Percentiles rank a stretch among this genome's conserved stretches.
Evolutionary conservation across 208 protist genomes (phyloP).

Genomic region (Acanthamoeba lenticulata): DNA sequence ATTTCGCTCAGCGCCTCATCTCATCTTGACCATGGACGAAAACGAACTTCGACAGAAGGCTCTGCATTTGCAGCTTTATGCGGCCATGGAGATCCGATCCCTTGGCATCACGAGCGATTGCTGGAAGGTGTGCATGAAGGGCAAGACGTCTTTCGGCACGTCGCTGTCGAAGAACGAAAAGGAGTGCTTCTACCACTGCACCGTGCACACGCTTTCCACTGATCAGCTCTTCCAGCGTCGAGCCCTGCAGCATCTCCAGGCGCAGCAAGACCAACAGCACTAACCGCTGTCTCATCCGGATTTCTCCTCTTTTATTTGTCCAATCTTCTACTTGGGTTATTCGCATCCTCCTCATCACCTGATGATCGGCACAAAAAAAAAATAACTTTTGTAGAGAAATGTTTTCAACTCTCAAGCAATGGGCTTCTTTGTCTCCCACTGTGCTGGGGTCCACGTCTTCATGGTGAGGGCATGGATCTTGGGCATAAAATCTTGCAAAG

Average conservation of each 20-base stretch:
- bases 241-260: neutral
- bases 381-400: neutral
- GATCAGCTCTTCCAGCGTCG: neutral
- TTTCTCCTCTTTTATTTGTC: neutral
- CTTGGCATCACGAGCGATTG: neutral
- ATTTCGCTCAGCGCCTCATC: too few relatives aligned
- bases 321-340: neutral
- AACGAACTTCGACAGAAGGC: neutral
- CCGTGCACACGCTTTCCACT: neutral
- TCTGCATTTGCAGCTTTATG: neutral
- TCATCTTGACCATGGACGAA: conserved; percentile 2
- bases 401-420: neutral
- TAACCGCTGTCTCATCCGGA: neutral
- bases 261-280: neutral
- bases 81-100: neutral
- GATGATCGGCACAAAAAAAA: neutral
- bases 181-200: conserved; percentile 52
- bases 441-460: conserved; percentile 41
- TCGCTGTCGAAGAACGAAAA: neutral
- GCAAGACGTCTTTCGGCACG: neutral
- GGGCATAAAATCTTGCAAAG: neutral
- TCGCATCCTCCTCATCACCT: neutral
- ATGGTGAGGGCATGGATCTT: conserved; percentile 35
- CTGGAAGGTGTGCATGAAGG: conserved; percentile 61
- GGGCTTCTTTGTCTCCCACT: neutral